Evolutionary conservation across 306 rosid genomes (phyloP), one percentile per base, ranked within the genome.

Genomic region (Quercus engelmannii): DNA sequence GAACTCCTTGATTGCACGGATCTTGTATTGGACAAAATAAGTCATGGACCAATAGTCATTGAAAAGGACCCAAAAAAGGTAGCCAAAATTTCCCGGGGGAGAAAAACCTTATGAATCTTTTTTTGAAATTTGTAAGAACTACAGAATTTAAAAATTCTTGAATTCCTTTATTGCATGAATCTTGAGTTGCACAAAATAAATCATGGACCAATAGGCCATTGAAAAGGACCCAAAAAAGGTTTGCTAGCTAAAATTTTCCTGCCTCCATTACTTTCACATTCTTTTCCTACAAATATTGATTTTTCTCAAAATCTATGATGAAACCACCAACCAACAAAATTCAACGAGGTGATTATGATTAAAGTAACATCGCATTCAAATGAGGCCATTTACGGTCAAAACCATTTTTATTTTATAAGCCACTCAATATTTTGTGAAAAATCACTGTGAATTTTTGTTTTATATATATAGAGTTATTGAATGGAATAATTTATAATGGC

Each of bases 151-250:
- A 5, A 12, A 21, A 5, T 63, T 28, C 38, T 63, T 63, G 10
- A 63, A 26, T 63, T 8, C 1, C 69, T 28, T 28, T 43, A 63
- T 30, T 30, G 17, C 19, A 30, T 13, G 30, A 58, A 58, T 9
- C 28, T 58, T 20, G 14, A 58, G 23, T 58, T 58, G 21, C 30
- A 21, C 64, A 58, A 20, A n/a, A 23, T n/a, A 58, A 58, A 58
- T 58, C 64, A 58, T 58, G 28, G 64, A 58, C 64, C 31, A 13
- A 62, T 62, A 18, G 15, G 30, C 70, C 70, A 64, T 28, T 64
- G 70, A 64, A 64, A 64, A 28, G 9, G 70, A 30, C 70, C 10
- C 20, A 7, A 30, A 64, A 64, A 30, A 31, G 21, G 43, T 19
- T 6, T 15, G 46, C 17, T 28, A 28, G 46, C 46, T 8, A 49